phyloP scores from a whole-genome alignment of 257 asterid species.

The Euphrasia confusa region DNA sequence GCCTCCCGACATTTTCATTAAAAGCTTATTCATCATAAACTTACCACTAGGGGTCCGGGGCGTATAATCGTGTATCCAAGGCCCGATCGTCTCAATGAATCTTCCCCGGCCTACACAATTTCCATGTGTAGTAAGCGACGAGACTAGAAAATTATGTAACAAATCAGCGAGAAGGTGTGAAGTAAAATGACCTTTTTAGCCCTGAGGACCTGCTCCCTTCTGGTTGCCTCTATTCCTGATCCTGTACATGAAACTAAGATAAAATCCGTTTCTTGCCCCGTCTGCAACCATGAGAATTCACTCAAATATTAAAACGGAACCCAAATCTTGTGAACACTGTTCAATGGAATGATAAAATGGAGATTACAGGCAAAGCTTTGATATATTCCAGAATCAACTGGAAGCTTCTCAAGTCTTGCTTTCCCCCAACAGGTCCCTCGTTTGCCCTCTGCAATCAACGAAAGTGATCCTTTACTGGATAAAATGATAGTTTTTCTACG shows the following conservation, averaged over 20 bases:
- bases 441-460: conserved; percentile 47
- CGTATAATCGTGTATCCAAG: conserved; percentile 95
- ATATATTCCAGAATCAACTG: conserved; percentile 84
- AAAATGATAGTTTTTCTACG: background rate
- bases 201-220: conserved; percentile 88
- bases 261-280: conserved; percentile 96
- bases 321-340: background rate
- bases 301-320: conserved; percentile 12
- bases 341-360: background rate
- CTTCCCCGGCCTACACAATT: conserved; percentile 79
- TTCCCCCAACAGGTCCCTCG: conserved; percentile 53
- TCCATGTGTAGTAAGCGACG: conserved; percentile 17
- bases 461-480: background rate
- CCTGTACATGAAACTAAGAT: conserved; percentile 94
- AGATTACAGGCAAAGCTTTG: conserved; percentile 92
- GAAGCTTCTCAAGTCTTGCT: conserved; percentile 92
- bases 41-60: conserved; percentile 93
- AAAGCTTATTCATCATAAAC: background rate
- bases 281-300: conserved; percentile 46
- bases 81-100: conserved; percentile 83
- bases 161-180: conserved; percentile 8
- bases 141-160: conserved; percentile 7
- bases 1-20: no score
- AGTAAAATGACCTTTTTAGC: conserved; percentile 73
- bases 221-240: conserved; percentile 68